phyloP scores from a whole-genome alignment of 2,329 filamentous ascomycete genomes.

The Malbranchea cinnamomea region DNA sequence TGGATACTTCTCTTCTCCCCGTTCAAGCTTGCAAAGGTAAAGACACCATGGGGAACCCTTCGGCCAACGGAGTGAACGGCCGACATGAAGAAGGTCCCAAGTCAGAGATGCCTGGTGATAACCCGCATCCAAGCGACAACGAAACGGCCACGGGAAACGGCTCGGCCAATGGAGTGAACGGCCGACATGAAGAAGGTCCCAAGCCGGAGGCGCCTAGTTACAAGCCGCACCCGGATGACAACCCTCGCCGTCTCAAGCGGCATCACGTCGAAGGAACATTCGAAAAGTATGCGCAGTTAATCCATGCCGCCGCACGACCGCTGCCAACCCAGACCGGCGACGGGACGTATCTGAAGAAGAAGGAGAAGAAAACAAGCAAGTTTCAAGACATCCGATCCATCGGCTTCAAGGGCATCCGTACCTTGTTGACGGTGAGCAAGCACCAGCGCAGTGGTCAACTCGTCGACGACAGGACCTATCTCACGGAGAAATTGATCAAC shows the following conservation, averaged over 20 bases:
- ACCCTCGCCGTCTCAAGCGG: constrained; percentile 18
- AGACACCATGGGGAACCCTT: no score
- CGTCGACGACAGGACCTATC: constrained; percentile 60
- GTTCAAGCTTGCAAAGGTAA: no score
- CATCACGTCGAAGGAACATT: constrained; percentile 28
- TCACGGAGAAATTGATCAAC: constrained; percentile 59
- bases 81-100: no score
- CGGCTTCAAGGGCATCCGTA: constrained; percentile 44
- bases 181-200: no score
- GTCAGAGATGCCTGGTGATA: no score
- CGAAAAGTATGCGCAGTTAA: constrained; percentile 30
- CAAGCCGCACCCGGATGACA: neutral
- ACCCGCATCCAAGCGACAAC: no score
- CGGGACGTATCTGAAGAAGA: constrained; percentile 40
- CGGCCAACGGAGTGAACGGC: no score
- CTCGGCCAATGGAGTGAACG: constrained; percentile 1
- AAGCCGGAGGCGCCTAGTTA: no score
- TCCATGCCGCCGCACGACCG: constrained; percentile 44
- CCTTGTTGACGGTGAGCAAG: constrained; percentile 45
- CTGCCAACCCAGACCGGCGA: constrained; percentile 48
- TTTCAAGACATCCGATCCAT: constrained; percentile 44
- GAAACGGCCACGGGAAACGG: no score
- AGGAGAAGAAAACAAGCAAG: constrained; percentile 35
- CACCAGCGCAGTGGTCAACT: constrained; percentile 49
- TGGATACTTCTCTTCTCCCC: no score